Conservation (phyloP, 495 filamentous ascomycete species). For the Penicillium salamii region DNA sequence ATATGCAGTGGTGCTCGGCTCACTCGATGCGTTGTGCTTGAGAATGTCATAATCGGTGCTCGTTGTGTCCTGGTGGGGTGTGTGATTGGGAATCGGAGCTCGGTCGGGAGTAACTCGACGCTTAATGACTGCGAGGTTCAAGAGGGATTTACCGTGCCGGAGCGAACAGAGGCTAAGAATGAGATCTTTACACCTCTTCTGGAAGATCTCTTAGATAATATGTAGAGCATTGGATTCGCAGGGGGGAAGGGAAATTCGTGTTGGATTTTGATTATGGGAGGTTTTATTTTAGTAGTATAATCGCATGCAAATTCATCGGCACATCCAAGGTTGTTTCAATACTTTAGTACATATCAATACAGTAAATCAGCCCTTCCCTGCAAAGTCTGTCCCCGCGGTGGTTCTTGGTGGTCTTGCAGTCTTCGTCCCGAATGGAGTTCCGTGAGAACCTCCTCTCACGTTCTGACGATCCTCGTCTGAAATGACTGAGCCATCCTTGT, state of each 20-base stretch:
- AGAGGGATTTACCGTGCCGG: neutral
- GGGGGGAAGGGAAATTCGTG: no score
- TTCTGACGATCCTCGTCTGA: slow-evolving; percentile 15
- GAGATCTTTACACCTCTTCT: no score
- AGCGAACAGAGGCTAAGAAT: neutral
- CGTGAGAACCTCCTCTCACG: slow-evolving; percentile 2
- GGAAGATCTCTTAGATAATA: no score
- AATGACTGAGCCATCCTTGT: slow-evolving; percentile 11
- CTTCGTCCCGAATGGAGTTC: neutral
- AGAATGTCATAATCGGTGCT: neutral
- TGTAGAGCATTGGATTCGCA: no score
- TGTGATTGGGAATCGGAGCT: neutral
- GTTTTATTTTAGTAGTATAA: no score
- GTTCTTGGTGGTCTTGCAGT: slow-evolving; percentile 5
- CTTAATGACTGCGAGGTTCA: neutral
- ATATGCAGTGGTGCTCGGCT: neutral
- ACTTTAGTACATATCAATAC: no score
- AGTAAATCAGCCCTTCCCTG: neutral
- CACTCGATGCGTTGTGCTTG: neutral
- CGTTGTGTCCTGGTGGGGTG: neutral
- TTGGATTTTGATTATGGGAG: no score
- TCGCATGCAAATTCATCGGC: no score
- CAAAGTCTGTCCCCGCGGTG: neutral
- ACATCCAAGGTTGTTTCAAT: no score
- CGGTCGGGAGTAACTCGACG: neutral